phyloP scores from a whole-genome alignment of 2,329 filamentous ascomycete genomes.

The Xylariaceae sp. region DNA sequence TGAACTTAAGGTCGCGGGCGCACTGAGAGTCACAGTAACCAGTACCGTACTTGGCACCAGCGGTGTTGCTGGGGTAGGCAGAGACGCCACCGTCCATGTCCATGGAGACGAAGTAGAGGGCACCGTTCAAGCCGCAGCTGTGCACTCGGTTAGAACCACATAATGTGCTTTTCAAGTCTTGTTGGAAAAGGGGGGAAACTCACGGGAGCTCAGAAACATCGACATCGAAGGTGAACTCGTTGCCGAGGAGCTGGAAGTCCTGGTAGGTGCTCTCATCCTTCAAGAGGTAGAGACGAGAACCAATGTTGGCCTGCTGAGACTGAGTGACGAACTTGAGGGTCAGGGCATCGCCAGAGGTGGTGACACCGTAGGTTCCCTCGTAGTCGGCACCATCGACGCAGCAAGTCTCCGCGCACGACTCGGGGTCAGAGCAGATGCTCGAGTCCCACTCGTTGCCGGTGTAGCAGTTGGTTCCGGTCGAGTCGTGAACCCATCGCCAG shows the following conservation, averaged over 20 bases:
- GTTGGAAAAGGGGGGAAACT: slow-evolving; percentile 3
- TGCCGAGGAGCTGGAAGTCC: slow-evolving; percentile 52
- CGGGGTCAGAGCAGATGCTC: slow-evolving; percentile 33
- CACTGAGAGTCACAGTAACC: slow-evolving; percentile 50
- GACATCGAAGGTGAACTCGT: slow-evolving; percentile 60
- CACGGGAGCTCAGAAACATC: slow-evolving; percentile 51
- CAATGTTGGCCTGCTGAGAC: slow-evolving; percentile 35
- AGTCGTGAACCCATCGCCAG: slow-evolving; percentile 47
- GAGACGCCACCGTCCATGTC: slow-evolving; percentile 46
- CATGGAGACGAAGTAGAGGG: slow-evolving; percentile 54
- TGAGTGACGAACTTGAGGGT: slow-evolving; percentile 48
- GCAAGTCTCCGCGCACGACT: slow-evolving; percentile 37
- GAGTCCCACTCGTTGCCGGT: slow-evolving; percentile 39
- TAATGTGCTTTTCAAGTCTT: neutral
- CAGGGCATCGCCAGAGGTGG: slow-evolving; percentile 40
- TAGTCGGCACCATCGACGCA: slow-evolving; percentile 44
- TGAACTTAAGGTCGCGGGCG: slow-evolving; percentile 46
- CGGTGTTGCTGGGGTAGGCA: slow-evolving; percentile 41
- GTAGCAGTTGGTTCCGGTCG: slow-evolving; percentile 42
- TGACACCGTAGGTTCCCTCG: slow-evolving; percentile 41
- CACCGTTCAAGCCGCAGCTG: slow-evolving; percentile 57
- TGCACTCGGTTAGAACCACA: neutral
- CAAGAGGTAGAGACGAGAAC: slow-evolving; percentile 52
- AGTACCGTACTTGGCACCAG: slow-evolving; percentile 51
- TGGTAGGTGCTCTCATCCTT: slow-evolving; percentile 50